Evolutionary conservation across 2,329 filamentous ascomycete genomes (phyloP).

Genomic region (Ophiostoma sp.): DNA sequence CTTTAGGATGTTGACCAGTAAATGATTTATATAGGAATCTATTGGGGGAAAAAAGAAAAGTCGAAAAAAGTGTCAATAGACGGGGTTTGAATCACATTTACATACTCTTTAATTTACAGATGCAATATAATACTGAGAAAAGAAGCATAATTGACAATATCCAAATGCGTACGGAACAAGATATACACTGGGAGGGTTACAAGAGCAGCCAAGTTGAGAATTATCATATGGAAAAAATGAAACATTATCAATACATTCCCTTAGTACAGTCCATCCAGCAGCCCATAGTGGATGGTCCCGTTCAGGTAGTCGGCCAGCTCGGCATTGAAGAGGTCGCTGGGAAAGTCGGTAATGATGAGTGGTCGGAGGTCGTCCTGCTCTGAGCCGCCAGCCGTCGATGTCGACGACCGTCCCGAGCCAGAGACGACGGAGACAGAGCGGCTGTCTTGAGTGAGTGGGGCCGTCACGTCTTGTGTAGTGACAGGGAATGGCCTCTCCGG

Average conservation of each 20-base stretch:
- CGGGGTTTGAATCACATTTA: no score
- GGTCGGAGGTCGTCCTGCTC: background rate
- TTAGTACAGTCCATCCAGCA: constrained; percentile 20
- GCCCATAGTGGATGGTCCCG: constrained; percentile 30
- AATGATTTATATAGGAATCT: no score
- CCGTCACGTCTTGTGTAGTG: background rate
- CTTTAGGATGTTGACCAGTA: no score
- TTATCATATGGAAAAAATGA: no score
- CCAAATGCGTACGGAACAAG: no score
- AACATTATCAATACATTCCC: background rate
- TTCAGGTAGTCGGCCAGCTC: constrained; percentile 31
- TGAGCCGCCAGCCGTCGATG: background rate
- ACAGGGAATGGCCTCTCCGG: background rate
- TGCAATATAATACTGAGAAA: no score
- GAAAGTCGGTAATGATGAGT: constrained; percentile 28
- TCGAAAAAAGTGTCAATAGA: no score
- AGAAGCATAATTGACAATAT: no score
- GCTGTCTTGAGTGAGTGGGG: background rate
- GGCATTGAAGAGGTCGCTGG: constrained; percentile 32
- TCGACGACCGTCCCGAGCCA: background rate
- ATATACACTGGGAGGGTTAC: no score
- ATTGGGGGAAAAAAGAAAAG: no score
- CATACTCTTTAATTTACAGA: no score
- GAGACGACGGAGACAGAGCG: background rate
- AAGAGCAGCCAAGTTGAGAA: no score